phyloP scores from a whole-genome alignment of 208 protist genomes.

The Entamoeba nuttalli region DNA sequence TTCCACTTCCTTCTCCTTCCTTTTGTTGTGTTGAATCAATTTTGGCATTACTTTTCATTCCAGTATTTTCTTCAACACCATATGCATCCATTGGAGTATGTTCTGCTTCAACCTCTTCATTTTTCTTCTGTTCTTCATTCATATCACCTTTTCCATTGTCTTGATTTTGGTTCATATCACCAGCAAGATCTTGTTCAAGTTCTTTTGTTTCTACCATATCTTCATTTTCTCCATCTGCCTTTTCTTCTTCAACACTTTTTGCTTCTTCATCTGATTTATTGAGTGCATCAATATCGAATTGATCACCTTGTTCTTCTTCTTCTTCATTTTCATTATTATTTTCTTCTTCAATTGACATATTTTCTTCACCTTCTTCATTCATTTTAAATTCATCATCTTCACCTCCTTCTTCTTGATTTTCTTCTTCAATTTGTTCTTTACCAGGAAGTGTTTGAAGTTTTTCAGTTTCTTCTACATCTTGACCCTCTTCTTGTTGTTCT shows the following conservation, averaged over 20 bases:
- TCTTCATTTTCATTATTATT: background rate
- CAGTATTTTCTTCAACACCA: background rate
- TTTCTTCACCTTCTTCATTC: background rate
- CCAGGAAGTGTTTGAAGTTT: background rate
- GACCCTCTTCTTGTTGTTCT: background rate
- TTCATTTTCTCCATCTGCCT: no score
- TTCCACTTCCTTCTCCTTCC: background rate
- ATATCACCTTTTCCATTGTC: no score
- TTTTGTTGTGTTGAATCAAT: no score
- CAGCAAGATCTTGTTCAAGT: no score
- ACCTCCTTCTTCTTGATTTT: no score
- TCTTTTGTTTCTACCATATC: no score
- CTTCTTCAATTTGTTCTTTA: background rate
- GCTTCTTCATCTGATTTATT: no score
- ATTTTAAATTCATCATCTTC: background rate
- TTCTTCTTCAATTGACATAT: background rate
- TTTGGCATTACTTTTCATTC: background rate
- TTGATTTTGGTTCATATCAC: no score
- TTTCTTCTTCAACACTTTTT: no score
- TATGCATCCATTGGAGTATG: background rate
- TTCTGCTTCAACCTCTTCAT: background rate
- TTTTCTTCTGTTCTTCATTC: background rate
- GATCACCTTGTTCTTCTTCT: no score
- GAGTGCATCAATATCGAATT: no score
- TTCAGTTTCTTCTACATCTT: background rate